A percentile compares a stretch with the other conserved stretches of the same genome.
Evolutionary conservation across 345 rosid genomes (phyloP).

Genomic region (Passiflora organensis): DNA sequence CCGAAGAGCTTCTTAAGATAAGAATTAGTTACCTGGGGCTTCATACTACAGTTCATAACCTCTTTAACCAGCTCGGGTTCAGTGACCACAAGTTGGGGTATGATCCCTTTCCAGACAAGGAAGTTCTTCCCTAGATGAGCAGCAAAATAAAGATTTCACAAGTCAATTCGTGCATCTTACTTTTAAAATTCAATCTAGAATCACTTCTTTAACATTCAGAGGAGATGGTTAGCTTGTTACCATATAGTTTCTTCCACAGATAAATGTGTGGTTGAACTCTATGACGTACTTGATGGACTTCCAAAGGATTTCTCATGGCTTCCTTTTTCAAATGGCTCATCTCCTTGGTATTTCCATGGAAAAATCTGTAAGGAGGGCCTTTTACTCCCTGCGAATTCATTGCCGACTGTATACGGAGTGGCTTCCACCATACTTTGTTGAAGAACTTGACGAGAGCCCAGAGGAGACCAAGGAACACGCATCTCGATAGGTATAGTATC

Average conservation of each 20-base stretch:
- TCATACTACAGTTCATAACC: slow-evolving; percentile 22
- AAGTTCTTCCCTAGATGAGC: slow-evolving; percentile 8
- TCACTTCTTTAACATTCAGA: too few species aligned
- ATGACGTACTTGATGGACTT: neutral
- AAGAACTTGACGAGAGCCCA: slow-evolving; percentile 1
- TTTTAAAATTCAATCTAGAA: too few species aligned
- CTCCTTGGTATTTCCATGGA: slow-evolving; percentile 11
- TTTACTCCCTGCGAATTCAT: slow-evolving; percentile 6
- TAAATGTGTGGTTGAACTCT: slow-evolving; percentile 11
- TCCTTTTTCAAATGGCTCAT: slow-evolving; percentile 1
- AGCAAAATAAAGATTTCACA: too few species aligned
- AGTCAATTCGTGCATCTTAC: too few species aligned
- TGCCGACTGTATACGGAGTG: neutral
- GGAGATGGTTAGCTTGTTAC: too few species aligned
- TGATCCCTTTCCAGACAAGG: neutral
- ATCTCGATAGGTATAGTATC: neutral
- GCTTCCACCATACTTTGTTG: slow-evolving; percentile 5
- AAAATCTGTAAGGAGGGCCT: slow-evolving; percentile 12
- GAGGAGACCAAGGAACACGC: neutral
- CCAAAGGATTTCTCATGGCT: slow-evolving; percentile 1
- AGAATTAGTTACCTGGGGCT: neutral
- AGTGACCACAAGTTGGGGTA: neutral
- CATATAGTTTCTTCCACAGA: slow-evolving; percentile 7
- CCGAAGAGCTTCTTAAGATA: slow-evolving; percentile 24
- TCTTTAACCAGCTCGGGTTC: slow-evolving; percentile 37